These are phyloP conservation scores for Herpetomonas samuelpessoai DNA, from an alignment of 208 protist species.

Conservation along the genomic window DNA sequence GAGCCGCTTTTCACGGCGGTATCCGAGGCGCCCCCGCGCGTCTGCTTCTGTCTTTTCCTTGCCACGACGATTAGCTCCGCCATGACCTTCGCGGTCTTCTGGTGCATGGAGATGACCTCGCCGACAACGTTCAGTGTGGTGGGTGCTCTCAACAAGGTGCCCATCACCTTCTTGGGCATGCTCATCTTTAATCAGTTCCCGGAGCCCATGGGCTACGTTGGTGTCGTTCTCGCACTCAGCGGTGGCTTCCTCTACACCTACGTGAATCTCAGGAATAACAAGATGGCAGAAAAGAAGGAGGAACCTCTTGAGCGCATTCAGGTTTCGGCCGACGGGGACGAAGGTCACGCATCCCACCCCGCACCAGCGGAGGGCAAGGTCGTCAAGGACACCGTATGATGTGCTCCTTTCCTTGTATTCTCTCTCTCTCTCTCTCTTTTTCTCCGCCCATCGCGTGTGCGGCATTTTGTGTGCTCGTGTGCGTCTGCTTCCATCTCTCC, in stretches of 20 bases:
- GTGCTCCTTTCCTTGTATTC: no score
- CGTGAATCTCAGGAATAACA: conserved; percentile 41
- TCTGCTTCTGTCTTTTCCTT: conserved; percentile 32
- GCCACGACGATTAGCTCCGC: conserved; percentile 57
- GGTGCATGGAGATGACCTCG: conserved; percentile 86
- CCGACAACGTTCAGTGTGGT: conserved; percentile 90
- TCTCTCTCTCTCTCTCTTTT: no score
- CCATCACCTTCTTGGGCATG: conserved; percentile 79
- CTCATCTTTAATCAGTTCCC: conserved; percentile 83
- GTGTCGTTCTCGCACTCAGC: conserved; percentile 64
- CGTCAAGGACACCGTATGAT: no score
- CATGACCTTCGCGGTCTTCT: conserved; percentile 88
- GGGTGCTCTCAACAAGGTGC: conserved; percentile 84
- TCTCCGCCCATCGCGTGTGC: no score
- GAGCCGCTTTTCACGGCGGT: conserved; percentile 9
- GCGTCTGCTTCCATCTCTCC: no score
- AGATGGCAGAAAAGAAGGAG: not conserved
- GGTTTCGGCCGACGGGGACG: not conserved
- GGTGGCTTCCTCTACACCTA: conserved; percentile 79
- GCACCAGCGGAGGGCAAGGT: no score
- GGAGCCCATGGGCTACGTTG: conserved; percentile 54
- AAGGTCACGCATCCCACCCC: no score
- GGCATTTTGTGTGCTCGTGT: no score
- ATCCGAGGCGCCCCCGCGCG: conserved; percentile 3
- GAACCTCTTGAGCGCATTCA: not conserved